Base-by-base conservation (phyloP, 106 monocot genomes). In the Ottelia alismoides region DNA sequence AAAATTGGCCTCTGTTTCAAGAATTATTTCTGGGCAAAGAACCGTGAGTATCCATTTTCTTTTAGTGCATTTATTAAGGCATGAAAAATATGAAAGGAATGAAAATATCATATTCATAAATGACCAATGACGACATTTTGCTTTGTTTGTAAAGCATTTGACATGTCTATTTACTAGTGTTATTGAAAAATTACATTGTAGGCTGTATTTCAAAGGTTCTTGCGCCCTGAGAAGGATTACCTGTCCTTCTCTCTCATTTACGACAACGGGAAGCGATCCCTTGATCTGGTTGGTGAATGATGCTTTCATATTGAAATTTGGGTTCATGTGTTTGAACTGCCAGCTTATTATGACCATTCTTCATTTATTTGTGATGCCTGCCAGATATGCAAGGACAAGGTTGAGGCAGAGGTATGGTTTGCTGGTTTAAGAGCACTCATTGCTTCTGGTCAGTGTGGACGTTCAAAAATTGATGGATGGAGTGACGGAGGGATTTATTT, bases 351-450 rank as follows among this genome's bases (percentile, higher is more conserved):
- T 70, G 30, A 60, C 64, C 24, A 28, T 27, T 62, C 21, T 60
- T 31, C 22, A 23, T 44, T 73, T 11, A 59, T 30, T 19, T 57
- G 7, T 56, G 32, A 19, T 70, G 1, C 22, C 32, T 71, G 40
- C 27, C 66, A 92, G 92, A 83, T 83, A 55, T 92, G 86, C 83
- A 92, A 87, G 74, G 83, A 92, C 72, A 87, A 83, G 72, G 66
- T 72, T 61, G 92, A 87, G 56, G 88, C 74, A 30, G 84, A 88
- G 46, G 56, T 73, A 44, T 84, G 94, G 94, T 85, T 88, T 78
- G 70, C 53, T 21, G 84, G 78, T 43, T 70, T 88, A 7, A 84
- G 60, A 48, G 75, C 77, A 32, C 73, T 93, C 58, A 76, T 81
- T 52, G 81, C 84, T 60, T 69, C 67, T 30, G 66, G 60, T 28